Percentiles rank a stretch among this genome's conserved stretches.
Conservation (phyloP, 2,329 filamentous ascomycete species). For the Helotiales sp. region DNA sequence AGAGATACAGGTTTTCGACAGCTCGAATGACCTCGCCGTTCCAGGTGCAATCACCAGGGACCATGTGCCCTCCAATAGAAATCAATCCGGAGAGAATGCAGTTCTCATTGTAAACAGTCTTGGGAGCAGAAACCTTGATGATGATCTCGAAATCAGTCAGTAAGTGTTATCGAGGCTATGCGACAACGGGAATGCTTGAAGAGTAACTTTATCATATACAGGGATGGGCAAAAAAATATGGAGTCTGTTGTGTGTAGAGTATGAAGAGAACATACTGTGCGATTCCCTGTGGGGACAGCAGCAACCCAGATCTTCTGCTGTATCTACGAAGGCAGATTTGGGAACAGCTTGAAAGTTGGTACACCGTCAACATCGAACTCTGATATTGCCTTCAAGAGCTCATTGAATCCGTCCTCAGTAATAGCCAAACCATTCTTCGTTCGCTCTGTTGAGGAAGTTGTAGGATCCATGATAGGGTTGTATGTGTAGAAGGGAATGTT, state of each 20-base stretch:
- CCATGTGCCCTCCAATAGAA: no score
- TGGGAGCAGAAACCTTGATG: not conserved
- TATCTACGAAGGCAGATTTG: not conserved
- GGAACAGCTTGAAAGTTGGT: not conserved
- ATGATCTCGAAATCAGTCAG: not conserved
- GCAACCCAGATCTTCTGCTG: not conserved
- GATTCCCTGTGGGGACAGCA: not conserved
- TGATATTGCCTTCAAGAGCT: not conserved
- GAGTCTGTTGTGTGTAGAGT: not conserved
- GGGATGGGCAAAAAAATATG: no score
- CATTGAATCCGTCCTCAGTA: not conserved
- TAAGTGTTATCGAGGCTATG: not conserved
- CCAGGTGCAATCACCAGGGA: no score
- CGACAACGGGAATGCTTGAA: not conserved
- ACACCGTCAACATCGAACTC: not conserved
- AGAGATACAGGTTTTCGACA: no score
- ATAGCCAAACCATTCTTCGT: no score
- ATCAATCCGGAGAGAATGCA: no score
- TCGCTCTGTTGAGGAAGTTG: no score
- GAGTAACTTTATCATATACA: no score
- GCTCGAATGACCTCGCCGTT: no score
- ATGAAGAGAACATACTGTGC: not conserved
- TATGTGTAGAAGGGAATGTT: no score
- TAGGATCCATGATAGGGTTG: no score
- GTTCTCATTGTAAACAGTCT: no score